These are phyloP conservation scores for Sisymbrium irio DNA, from an alignment of 345 rosid genomes.

Conservation along the genomic window DNA sequence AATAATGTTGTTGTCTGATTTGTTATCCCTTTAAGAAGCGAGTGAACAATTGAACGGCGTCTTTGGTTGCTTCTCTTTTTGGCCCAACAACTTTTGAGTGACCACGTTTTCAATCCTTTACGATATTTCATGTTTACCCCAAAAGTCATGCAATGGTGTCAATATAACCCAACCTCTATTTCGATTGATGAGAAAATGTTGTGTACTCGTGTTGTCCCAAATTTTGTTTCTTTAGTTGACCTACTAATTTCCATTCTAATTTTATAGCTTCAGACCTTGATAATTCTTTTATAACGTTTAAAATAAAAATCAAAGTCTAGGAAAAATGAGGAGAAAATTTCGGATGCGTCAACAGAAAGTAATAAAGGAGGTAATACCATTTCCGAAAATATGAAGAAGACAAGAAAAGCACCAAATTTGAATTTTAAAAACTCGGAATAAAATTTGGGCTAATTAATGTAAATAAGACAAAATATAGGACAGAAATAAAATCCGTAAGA, in stretches of 20 bases:
- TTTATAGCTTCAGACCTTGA: background rate
- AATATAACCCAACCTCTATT: background rate
- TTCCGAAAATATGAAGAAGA: background rate
- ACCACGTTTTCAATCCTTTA: background rate
- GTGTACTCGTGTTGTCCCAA: background rate
- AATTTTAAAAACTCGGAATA: background rate
- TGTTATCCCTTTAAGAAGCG: background rate
- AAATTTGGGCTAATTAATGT: background rate
- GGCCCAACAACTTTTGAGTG: background rate
- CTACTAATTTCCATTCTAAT: background rate
- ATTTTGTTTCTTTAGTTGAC: background rate
- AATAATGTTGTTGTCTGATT: background rate
- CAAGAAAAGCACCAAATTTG: background rate
- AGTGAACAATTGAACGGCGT: background rate
- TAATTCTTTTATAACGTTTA: too few species aligned
- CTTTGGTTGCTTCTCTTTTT: background rate
- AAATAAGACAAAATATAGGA: background rate
- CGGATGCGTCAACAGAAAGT: too few species aligned
- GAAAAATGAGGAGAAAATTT: background rate
- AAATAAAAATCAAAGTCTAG: background rate
- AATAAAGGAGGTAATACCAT: too few species aligned
- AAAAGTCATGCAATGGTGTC: background rate
- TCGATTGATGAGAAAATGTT: background rate
- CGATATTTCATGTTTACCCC: background rate
- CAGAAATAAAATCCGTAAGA: background rate